These are phyloP conservation scores for Alternaria sp. DNA, from an alignment of 2,329 filamentous ascomycete genomes.

Conservation along the genomic window DNA sequence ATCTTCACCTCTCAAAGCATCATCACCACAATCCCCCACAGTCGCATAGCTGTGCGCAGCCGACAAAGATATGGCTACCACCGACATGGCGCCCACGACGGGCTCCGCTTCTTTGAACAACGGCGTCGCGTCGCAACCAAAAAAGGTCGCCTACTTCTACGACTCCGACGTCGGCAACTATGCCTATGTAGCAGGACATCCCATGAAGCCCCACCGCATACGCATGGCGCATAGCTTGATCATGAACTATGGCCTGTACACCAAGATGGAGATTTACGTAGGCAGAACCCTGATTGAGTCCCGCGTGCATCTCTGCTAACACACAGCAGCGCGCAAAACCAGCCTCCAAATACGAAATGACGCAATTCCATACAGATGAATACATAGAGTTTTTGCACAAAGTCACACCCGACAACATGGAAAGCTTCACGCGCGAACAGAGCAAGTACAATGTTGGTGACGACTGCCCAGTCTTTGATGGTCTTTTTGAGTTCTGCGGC, in stretches of 20 bases:
- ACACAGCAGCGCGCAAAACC: slow-evolving; percentile 52
- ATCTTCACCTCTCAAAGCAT: neutral
- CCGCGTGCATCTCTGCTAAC: slow-evolving; percentile 19
- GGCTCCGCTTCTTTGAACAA: slow-evolving; percentile 28
- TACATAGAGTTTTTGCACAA: slow-evolving; percentile 80
- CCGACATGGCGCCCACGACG: slow-evolving; percentile 14
- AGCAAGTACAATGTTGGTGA: slow-evolving; percentile 76
- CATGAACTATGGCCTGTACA: slow-evolving; percentile 78
- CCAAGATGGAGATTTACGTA: slow-evolving; percentile 77
- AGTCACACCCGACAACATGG: slow-evolving; percentile 99
- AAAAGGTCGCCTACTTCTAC: slow-evolving; percentile 98
- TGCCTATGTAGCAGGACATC: slow-evolving; percentile 82
- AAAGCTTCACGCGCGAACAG: slow-evolving; percentile 88
- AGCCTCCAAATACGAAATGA: slow-evolving; percentile 75
- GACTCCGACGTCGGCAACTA: slow-evolving; percentile 98
- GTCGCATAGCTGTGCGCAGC: slow-evolving; percentile 27
- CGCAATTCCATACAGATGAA: slow-evolving; percentile 76
- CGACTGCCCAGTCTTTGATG: slow-evolving; percentile 72
- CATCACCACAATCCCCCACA: slow-evolving; percentile 1
- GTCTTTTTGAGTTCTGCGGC: slow-evolving; percentile 74
- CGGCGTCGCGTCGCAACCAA: slow-evolving; percentile 53
- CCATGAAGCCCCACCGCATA: slow-evolving; percentile 74
- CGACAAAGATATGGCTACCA: slow-evolving; percentile 26
- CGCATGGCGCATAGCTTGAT: slow-evolving; percentile 71
- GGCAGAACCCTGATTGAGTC: slow-evolving; percentile 32